phyloP scores from a whole-genome alignment of 345 rosid species.

The Kernera saxatilis region DNA sequence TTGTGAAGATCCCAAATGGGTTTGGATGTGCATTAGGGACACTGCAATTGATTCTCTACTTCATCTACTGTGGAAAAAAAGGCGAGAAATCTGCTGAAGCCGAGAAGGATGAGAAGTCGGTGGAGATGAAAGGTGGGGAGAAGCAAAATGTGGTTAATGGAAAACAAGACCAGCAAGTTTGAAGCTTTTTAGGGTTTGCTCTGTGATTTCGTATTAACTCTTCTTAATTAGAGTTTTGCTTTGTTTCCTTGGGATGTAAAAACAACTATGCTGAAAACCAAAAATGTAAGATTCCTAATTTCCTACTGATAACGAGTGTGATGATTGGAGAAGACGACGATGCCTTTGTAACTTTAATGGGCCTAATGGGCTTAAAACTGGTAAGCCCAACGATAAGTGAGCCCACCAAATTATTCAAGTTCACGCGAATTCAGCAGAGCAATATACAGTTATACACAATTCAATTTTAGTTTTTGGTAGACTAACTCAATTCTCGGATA shows the following conservation, averaged over 20 bases:
- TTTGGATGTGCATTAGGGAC: conserved; percentile 78
- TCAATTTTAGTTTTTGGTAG: background rate
- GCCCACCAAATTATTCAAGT: no score
- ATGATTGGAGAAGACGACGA: background rate
- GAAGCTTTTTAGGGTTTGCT: background rate
- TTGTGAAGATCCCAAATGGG: conserved; percentile 80
- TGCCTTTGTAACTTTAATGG: background rate
- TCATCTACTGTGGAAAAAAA: conserved; percentile 62
- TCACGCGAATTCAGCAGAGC: no score
- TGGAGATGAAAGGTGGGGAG: conserved; percentile 38
- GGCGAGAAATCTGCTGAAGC: conserved; percentile 23
- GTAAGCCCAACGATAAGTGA: background rate
- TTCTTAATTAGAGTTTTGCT: conserved; percentile 6
- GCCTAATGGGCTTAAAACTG: background rate
- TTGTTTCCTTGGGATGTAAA: conserved; percentile 8
- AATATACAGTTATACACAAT: no score
- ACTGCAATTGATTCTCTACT: conserved; percentile 67
- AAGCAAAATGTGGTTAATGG: conserved; percentile 30
- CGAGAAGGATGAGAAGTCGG: conserved; percentile 19
- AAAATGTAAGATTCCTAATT: background rate
- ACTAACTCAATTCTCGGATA: background rate
- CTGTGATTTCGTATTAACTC: conserved; percentile 7
- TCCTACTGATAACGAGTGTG: background rate
- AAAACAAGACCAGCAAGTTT: conserved; percentile 35
- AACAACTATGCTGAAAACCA: conserved; percentile 1